phyloP scores from a whole-genome alignment of 768 basidiomycete species.

The Russula brevipes region DNA sequence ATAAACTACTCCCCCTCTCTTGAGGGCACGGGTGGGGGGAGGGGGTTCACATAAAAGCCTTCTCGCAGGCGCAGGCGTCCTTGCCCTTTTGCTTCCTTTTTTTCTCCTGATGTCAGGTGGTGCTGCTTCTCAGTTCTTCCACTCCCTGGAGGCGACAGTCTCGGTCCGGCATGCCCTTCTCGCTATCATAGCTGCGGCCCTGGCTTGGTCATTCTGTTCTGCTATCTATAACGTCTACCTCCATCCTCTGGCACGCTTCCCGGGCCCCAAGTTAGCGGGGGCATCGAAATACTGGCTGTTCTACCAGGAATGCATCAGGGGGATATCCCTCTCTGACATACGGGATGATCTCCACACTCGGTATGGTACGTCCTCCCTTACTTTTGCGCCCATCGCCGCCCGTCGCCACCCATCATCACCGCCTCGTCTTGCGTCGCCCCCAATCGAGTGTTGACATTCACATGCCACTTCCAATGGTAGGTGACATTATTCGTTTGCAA shows the following conservation, averaged over 20 bases:
- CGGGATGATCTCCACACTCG: conserved; percentile 34
- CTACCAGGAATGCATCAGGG: conserved; percentile 22
- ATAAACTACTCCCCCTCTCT: too few species aligned
- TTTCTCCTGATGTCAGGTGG: background rate
- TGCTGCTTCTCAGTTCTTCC: background rate
- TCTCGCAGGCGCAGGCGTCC: background rate
- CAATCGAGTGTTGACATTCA: background rate
- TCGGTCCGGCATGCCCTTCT: conserved; percentile 1
- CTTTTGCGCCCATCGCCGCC: background rate
- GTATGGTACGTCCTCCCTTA: conserved; percentile 33
- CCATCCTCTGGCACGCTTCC: conserved; percentile 26
- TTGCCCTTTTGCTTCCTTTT: background rate
- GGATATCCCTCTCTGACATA: conserved; percentile 30
- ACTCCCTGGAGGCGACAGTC: background rate
- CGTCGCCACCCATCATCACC: background rate
- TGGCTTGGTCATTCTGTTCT: background rate
- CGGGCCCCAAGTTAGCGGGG: conserved; percentile 26
- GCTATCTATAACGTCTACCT: conserved; percentile 12
- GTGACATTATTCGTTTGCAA: conserved; percentile 37
- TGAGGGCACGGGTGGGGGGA: too few species aligned
- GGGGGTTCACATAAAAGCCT: too few species aligned
- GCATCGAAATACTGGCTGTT: conserved; percentile 23
- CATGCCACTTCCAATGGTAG: conserved; percentile 22
- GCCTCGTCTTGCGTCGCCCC: background rate
- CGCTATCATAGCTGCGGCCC: background rate